phyloP scores from a whole-genome alignment of 805 yeast genomes.

The Yarrowia bubula region DNA sequence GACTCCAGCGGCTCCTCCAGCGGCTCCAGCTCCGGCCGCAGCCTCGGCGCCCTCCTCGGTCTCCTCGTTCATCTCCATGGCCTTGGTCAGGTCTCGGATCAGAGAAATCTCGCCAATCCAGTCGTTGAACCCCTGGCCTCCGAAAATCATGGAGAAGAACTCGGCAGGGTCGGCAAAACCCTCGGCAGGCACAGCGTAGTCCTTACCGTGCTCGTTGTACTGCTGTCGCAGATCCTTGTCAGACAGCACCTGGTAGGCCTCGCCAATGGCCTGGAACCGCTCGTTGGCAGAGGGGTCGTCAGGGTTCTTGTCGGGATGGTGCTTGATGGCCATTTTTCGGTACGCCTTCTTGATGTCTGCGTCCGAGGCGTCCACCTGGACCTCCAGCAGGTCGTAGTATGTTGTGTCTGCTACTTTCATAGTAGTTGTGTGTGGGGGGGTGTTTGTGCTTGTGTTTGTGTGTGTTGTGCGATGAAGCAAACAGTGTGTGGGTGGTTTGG shows the following conservation, averaged over 20 bases:
- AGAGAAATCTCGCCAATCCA: slow-evolving; percentile 83
- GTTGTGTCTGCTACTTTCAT: slow-evolving; percentile 66
- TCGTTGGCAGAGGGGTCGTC: slow-evolving; percentile 85
- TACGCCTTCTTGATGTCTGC: slow-evolving; percentile 91
- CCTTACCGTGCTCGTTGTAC: slow-evolving; percentile 86
- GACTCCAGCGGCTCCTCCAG: neutral
- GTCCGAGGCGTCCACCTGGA: slow-evolving; percentile 66
- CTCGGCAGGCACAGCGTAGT: slow-evolving; percentile 62
- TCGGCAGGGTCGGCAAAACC: slow-evolving; percentile 84
- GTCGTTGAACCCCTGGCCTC: slow-evolving; percentile 83
- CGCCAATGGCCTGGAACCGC: slow-evolving; percentile 72
- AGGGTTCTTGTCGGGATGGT: slow-evolving; percentile 97
- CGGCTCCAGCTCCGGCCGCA: slow-evolving; percentile 26
- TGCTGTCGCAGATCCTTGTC: slow-evolving; percentile 64
- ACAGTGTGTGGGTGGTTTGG: neutral
- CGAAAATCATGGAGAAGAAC: slow-evolving; percentile 79
- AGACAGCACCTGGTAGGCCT: slow-evolving; percentile 58
- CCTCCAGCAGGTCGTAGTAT: slow-evolving; percentile 79
- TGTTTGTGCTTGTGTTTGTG: too few species aligned
- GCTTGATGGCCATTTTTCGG: slow-evolving; percentile 80
- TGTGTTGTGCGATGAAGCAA: too few species aligned
- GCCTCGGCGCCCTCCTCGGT: slow-evolving; percentile 38
- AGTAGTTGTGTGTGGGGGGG: neutral
- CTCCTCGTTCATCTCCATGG: slow-evolving; percentile 49
- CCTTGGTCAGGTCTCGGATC: slow-evolving; percentile 69